These are phyloP conservation scores for Plasmodium ovale DNA, from an alignment of 169 alveolate genomes.

Conservation along the genomic window DNA sequence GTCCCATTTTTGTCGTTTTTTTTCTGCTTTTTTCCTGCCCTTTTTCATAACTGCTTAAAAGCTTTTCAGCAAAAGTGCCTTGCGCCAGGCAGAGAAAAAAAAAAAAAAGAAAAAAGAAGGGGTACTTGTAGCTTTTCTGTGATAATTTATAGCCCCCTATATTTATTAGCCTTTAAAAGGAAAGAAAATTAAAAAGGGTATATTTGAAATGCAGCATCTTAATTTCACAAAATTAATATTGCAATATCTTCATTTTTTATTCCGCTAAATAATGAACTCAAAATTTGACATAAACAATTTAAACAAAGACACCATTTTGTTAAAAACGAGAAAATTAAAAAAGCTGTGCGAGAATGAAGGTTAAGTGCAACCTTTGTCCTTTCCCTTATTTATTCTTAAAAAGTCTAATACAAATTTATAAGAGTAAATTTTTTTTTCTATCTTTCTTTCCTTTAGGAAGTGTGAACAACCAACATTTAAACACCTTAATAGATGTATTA, in stretches of 20 bases:
- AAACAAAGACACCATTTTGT: slow-evolving; percentile 67
- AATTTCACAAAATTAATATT: not conserved
- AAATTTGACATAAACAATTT: slow-evolving; percentile 37
- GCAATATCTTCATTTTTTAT: not conserved
- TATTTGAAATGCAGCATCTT: not conserved
- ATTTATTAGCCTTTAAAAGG: no score
- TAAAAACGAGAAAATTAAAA: slow-evolving; percentile 70
- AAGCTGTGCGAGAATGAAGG: slow-evolving; percentile 56
- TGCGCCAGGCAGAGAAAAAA: no score
- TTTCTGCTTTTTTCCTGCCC: no score
- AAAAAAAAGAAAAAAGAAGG: no score
- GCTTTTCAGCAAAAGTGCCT: no score
- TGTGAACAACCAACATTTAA: slow-evolving; percentile 61
- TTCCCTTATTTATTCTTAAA: not conserved
- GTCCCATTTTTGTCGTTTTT: no score
- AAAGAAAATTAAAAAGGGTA: not conserved
- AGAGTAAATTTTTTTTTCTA: slow-evolving; percentile 1
- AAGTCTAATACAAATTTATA: not conserved
- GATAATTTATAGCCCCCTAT: no score
- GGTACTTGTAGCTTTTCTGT: no score
- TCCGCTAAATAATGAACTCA: slow-evolving; percentile 24
- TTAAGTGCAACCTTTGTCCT: slow-evolving; percentile 5
- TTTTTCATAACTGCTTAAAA: no score
- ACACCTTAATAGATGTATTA: slow-evolving; percentile 64
- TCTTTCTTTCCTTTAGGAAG: slow-evolving; percentile 7